Percentiles rank a stretch among this genome's conserved stretches.
phyloP scores from a whole-genome alignment of 176 grass and related monocot species.

The Aegilops longissima region DNA sequence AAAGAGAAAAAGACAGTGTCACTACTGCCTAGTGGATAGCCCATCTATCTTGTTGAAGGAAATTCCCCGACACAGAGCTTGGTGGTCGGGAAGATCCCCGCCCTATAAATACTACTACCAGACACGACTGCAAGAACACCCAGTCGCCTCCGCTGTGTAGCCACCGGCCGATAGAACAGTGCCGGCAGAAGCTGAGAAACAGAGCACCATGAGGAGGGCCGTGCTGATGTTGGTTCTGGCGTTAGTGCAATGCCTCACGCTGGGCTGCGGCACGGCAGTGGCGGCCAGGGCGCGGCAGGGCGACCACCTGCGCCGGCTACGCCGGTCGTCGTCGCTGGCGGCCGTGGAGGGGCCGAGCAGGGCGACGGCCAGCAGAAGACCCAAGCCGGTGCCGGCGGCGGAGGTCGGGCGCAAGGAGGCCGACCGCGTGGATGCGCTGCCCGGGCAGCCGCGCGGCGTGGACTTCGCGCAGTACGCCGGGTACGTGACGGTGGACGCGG shows the following conservation, averaged over 20 bases:
- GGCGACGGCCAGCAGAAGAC: background rate
- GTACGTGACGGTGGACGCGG: slow-evolving; percentile 75
- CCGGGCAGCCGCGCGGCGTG: slow-evolving; percentile 62
- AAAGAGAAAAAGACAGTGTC: no score
- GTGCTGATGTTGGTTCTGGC: background rate
- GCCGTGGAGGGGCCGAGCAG: background rate
- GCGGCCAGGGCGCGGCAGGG: slow-evolving; percentile 35
- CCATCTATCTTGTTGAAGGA: no score
- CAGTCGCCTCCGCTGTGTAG: background rate
- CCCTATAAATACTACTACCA: slow-evolving; percentile 11
- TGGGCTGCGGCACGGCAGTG: background rate
- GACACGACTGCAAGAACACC: no score
- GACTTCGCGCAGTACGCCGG: slow-evolving; percentile 81
- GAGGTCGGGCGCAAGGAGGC: slow-evolving; percentile 39
- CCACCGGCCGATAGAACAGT: background rate
- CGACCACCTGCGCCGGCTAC: slow-evolving; percentile 37
- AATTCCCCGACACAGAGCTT: background rate
- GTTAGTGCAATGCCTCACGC: slow-evolving; percentile 19
- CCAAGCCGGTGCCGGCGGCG: background rate
- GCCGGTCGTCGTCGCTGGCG: slow-evolving; percentile 11
- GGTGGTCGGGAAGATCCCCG: background rate
- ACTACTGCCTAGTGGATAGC: no score
- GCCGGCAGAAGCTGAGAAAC: background rate
- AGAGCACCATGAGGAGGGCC: slow-evolving; percentile 20
- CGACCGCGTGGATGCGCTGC: slow-evolving; percentile 61